Conservation (phyloP, 768 basidiomycete genomes). For the Lactarius evosmus region DNA sequence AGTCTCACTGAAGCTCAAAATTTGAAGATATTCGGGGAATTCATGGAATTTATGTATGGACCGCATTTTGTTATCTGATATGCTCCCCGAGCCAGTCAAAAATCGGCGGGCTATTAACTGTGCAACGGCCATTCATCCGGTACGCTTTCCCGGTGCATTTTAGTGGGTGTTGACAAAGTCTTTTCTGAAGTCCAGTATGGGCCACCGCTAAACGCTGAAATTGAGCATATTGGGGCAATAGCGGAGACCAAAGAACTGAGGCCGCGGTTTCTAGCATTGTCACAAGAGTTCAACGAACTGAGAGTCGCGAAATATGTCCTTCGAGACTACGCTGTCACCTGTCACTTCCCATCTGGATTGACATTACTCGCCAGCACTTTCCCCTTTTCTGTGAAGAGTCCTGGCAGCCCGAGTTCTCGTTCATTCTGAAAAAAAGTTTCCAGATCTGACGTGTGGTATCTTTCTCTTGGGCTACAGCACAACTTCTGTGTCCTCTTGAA, state of each 20-base stretch:
- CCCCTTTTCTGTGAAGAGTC: no score
- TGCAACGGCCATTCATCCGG: not conserved
- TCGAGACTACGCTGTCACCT: not conserved
- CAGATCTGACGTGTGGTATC: not conserved
- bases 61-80: not conserved
- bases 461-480: not conserved
- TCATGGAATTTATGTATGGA: not conserved
- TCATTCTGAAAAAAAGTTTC: not conserved
- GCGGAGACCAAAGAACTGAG: not conserved
- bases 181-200: not conserved
- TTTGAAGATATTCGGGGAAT: no score
- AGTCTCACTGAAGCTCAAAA: no score
- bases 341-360: not conserved
- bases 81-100: not conserved
- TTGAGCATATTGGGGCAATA: not conserved
- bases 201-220: not conserved
- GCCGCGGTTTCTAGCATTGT: not conserved
- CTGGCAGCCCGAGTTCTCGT: not conserved
- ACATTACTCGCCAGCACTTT: not conserved
- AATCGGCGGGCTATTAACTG: not conserved
- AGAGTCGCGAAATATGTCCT: not conserved
- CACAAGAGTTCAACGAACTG: not conserved
- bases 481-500: no score
- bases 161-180: not conserved
- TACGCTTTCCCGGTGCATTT: not conserved